phyloP scores from a whole-genome alignment of 768 basidiomycete species.

The Rhizopogon vulgaris region DNA sequence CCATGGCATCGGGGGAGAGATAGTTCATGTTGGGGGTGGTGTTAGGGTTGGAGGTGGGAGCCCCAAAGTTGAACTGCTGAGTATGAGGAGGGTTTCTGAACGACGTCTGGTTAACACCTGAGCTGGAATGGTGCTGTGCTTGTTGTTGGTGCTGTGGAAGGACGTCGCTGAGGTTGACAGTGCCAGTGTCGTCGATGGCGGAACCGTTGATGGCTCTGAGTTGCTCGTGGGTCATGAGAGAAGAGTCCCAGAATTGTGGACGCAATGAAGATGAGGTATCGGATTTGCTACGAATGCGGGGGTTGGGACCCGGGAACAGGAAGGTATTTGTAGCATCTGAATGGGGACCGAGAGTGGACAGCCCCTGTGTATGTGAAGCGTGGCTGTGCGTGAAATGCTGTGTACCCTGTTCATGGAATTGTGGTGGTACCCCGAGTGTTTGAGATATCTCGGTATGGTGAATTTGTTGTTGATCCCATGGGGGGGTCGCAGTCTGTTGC shows the following conservation, averaged over 20 bases:
- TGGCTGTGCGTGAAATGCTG: conserved; percentile 30
- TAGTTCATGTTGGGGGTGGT: conserved; percentile 34
- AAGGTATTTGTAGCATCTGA: conserved; percentile 33
- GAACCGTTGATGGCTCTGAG: conserved; percentile 28
- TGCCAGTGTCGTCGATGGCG: conserved; percentile 33
- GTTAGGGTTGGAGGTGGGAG: conserved; percentile 7
- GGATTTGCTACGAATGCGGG: conserved; percentile 52
- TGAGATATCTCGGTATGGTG: conserved; percentile 25
- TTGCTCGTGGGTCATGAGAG: conserved; percentile 32
- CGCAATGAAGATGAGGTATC: conserved; percentile 47
- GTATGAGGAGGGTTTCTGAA: conserved; percentile 22
- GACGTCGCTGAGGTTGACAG: conserved; percentile 25
- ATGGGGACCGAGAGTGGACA: conserved; percentile 27
- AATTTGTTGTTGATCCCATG: conserved; percentile 32
- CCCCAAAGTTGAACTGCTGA: conserved; percentile 31
- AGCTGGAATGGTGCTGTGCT: conserved; percentile 19
- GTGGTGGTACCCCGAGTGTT: conserved; percentile 24
- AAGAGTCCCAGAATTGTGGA: conserved; percentile 45
- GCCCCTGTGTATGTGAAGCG: conserved; percentile 28
- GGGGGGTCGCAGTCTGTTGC: conserved; percentile 27
- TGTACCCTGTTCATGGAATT: conserved; percentile 22
- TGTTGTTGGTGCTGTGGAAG: conserved; percentile 23
- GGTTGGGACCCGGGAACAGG: conserved; percentile 31
- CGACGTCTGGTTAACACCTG: conserved; percentile 17
- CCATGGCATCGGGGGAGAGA: conserved; percentile 27